Conservation (phyloP, 805 yeast species). For the Priceomyces medius region DNA sequence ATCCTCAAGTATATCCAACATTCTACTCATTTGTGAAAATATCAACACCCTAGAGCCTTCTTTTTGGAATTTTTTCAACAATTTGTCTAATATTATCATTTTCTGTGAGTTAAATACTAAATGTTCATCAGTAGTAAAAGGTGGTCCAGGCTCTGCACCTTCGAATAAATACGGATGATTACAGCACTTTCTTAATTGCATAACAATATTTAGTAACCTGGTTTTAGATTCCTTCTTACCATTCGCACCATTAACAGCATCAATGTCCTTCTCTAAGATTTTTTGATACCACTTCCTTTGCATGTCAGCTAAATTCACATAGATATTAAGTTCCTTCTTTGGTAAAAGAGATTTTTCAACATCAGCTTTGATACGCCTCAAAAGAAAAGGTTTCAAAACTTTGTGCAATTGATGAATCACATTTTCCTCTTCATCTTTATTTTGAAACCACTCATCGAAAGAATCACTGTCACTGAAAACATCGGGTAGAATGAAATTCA, state of each 20-base stretch:
- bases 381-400: constrained; percentile 69
- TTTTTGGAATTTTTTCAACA: constrained; percentile 56
- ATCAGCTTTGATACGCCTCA: constrained; percentile 75
- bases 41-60: constrained; percentile 79
- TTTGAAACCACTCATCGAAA: constrained; percentile 71
- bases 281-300: constrained; percentile 77
- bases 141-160: constrained; percentile 91
- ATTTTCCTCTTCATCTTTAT: constrained; percentile 39
- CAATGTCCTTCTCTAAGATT: constrained; percentile 74
- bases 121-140: constrained; percentile 83
- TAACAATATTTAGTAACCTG: constrained; percentile 71
- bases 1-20: constrained; percentile 78
- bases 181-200: constrained; percentile 84
- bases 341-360: constrained; percentile 80
- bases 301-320: constrained; percentile 76
- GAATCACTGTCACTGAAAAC: constrained; percentile 70
- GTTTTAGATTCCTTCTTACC: constrained; percentile 77
- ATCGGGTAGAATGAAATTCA: constrained; percentile 76
- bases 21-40: constrained; percentile 81
- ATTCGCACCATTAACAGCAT: constrained; percentile 80
- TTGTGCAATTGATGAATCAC: constrained; percentile 71
- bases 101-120: constrained; percentile 71
- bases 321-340: constrained; percentile 69
- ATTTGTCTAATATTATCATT: constrained; percentile 66
- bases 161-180: constrained; percentile 83